Conservation (phyloP, 805 yeast species). For the Ogataea paraovalis region DNA sequence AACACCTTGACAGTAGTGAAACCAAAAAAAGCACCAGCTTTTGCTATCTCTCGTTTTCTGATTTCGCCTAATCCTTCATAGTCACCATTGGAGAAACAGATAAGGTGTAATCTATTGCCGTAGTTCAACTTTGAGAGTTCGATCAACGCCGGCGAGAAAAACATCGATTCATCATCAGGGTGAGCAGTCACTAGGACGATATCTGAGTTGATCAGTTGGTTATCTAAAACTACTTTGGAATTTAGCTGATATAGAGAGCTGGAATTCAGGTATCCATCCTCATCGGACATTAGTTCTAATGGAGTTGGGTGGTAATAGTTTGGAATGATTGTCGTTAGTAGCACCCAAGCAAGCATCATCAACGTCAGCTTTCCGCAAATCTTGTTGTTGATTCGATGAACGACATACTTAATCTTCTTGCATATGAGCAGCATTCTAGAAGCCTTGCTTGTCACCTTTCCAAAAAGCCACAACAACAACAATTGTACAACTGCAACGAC, state of each 20-base stretch:
- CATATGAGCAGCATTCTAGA: not conserved
- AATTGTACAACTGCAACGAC: too few relatives aligned
- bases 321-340: conserved; percentile 10
- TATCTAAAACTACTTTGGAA: conserved; percentile 12
- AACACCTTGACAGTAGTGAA: conserved; percentile 42
- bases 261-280: conserved; percentile 18
- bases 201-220: conserved; percentile 21
- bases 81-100: conserved; percentile 78
- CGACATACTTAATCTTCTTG: not conserved
- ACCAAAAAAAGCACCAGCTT: conserved; percentile 54
- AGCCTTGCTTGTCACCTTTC: too few relatives aligned
- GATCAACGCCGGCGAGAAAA: conserved; percentile 76
- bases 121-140: conserved; percentile 45
- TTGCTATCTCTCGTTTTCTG: conserved; percentile 56
- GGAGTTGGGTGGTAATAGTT: not conserved
- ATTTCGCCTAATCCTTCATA: conserved; percentile 66
- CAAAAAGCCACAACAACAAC: too few relatives aligned
- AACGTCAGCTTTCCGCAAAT: conserved; percentile 5
- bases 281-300: conserved; percentile 2
- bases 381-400: not conserved
- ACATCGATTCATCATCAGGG: conserved; percentile 99
- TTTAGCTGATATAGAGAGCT: conserved; percentile 23
- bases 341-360: conserved; percentile 9
- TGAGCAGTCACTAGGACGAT: conserved; percentile 65
- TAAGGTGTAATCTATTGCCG: conserved; percentile 48